Evolutionary conservation across 352 stramenopile species (phyloP).

Genomic region (Pythium apleroticum): DNA sequence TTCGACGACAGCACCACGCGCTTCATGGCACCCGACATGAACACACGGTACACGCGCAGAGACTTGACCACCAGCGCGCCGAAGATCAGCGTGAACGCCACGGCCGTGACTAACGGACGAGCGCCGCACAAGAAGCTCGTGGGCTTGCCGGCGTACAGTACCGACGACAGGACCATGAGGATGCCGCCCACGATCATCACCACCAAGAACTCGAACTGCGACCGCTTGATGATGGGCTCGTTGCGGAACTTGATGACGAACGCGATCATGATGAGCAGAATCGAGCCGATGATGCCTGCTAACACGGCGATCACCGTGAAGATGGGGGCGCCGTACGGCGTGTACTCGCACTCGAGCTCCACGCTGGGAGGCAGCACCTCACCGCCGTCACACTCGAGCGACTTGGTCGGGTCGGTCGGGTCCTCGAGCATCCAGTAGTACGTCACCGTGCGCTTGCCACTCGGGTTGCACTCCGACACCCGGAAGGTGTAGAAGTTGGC

Average conservation of each 20-base stretch:
- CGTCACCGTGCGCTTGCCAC: slow-evolving; percentile 28
- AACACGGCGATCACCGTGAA: slow-evolving; percentile 20
- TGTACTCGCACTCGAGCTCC: slow-evolving; percentile 34
- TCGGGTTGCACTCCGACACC: slow-evolving; percentile 31
- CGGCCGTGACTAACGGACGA: too few species aligned
- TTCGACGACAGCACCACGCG: too few species aligned
- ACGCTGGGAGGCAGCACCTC: slow-evolving; percentile 24
- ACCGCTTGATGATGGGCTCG: too few species aligned
- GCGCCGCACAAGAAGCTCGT: too few species aligned
- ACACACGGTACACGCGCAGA: too few species aligned
- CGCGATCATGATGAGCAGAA: neutral
- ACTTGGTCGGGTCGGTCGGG: slow-evolving; percentile 20
- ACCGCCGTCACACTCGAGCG: slow-evolving; percentile 35
- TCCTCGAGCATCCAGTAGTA: slow-evolving; percentile 45
- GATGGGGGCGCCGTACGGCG: slow-evolving; percentile 15
- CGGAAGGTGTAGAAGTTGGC: slow-evolving; percentile 41
- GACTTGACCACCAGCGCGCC: too few species aligned
- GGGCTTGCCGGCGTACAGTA: too few species aligned
- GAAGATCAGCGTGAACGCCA: too few species aligned
- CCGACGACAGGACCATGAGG: too few species aligned
- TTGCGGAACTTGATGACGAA: neutral
- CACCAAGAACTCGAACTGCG: too few species aligned
- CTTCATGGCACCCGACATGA: too few species aligned
- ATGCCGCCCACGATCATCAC: too few species aligned
- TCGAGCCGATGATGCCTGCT: neutral